Evolutionary conservation across 352 stramenopile genomes (phyloP).

Genomic region (Pythium brachiatum): DNA sequence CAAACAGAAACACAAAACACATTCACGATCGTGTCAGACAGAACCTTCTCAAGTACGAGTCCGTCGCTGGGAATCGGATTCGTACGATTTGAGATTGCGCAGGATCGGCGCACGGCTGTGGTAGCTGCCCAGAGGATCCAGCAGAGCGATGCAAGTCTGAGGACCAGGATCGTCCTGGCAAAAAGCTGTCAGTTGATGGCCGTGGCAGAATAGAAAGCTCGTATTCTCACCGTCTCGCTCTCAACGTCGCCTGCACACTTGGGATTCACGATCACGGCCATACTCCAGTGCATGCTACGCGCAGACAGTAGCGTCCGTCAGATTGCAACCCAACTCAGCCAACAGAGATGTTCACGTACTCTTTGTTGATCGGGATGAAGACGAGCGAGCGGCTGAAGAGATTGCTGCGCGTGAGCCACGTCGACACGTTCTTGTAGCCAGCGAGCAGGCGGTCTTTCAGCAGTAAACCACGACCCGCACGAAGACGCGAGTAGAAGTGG

Average conservation of each 20-base stretch:
- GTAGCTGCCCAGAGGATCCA: constrained; percentile 73
- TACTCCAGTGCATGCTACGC: constrained; percentile 76
- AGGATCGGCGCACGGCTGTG: constrained; percentile 58
- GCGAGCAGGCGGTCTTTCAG: constrained; percentile 38
- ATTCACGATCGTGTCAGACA: not conserved
- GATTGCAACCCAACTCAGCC: not conserved
- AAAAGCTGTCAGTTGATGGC: not conserved
- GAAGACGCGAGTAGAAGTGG: constrained; percentile 72
- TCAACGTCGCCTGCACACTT: constrained; percentile 32
- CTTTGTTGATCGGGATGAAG: constrained; percentile 87
- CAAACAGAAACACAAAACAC: not conserved
- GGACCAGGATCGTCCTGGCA: not conserved
- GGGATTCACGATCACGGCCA: constrained; percentile 78
- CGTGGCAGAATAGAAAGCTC: not conserved
- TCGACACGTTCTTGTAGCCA: constrained; percentile 77
- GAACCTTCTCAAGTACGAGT: not conserved
- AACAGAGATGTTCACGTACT: constrained; percentile 37
- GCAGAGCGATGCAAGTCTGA: constrained; percentile 55
- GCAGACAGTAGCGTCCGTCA: not conserved
- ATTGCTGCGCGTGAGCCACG: constrained; percentile 60
- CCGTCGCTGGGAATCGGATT: too few species aligned
- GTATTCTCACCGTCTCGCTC: constrained; percentile 28
- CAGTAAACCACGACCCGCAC: constrained; percentile 39
- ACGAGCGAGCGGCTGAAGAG: constrained; percentile 75
- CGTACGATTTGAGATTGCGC: constrained; percentile 56